Conservation (phyloP, 2,329 filamentous ascomycete species). For the Alternaria atra region DNA sequence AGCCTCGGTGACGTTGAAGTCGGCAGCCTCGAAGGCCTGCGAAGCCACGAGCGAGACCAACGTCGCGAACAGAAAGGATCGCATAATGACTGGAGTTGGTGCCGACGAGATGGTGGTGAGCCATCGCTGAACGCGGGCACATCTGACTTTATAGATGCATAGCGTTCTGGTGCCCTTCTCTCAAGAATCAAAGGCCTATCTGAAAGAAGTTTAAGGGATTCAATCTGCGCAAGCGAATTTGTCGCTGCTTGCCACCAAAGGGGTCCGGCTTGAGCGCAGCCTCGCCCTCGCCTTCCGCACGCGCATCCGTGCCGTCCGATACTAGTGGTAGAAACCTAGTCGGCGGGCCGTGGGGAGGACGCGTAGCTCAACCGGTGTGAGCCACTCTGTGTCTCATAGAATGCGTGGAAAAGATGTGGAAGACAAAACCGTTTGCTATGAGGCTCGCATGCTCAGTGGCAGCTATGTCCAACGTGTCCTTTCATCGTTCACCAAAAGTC, state of each 20-base stretch:
- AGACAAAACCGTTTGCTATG: neutral
- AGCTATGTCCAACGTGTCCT: too few relatives aligned
- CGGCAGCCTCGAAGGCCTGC: constrained; percentile 7
- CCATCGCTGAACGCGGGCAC: neutral
- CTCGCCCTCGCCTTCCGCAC: neutral
- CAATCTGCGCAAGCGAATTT: neutral
- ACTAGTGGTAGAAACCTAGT: neutral
- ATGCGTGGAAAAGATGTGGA: neutral
- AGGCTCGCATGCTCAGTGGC: too few relatives aligned
- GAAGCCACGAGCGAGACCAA: neutral
- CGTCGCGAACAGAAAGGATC: neutral
- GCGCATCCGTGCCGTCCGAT: neutral
- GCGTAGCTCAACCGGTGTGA: neutral
- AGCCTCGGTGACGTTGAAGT: constrained; percentile 25
- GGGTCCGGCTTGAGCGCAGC: neutral
- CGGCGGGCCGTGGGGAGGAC: neutral
- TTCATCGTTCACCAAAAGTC: neutral
- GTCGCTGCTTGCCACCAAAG: neutral
- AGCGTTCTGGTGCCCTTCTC: neutral
- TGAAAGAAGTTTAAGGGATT: neutral
- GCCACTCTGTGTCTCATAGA: neutral
- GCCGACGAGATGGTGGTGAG: neutral
- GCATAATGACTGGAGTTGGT: neutral
- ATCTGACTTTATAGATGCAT: neutral
- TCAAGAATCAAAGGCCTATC: neutral